phyloP scores from a whole-genome alignment of 2,329 filamentous ascomycete genomes.

The Colletotrichum salicis region DNA sequence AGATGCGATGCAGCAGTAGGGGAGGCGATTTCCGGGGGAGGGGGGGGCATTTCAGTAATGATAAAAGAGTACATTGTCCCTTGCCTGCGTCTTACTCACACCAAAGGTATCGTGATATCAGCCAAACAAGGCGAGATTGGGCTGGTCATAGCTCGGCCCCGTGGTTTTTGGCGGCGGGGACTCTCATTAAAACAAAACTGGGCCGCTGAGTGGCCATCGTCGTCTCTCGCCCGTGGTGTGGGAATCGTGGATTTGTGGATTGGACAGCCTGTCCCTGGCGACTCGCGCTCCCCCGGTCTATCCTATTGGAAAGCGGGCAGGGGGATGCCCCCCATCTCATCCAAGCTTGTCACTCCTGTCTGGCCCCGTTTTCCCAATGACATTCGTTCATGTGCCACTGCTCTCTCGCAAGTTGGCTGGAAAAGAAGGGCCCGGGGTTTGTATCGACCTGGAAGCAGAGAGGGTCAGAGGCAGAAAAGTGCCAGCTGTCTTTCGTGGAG shows the following conservation, averaged over 20 bases:
- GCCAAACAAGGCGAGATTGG: constrained; percentile 14
- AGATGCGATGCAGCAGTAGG: constrained; percentile 28
- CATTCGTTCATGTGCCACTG: neutral
- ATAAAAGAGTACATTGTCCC: neutral
- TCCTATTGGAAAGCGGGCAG: constrained; percentile 23
- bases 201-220: constrained; percentile 15
- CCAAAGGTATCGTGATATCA: neutral
- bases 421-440: neutral
- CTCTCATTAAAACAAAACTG: constrained; percentile 32
- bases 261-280: constrained; percentile 26
- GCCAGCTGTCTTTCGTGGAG: constrained; percentile 25
- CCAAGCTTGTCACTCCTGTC: neutral
- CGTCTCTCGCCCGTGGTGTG: neutral
- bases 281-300: constrained; percentile 2
- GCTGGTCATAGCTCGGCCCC: constrained; percentile 21
- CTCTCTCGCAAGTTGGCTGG: neutral
- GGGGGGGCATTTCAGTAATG: neutral
- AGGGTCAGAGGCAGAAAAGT: neutral
- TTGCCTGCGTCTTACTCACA: too few species aligned
- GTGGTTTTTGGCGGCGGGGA: constrained; percentile 10
- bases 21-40: constrained; percentile 15
- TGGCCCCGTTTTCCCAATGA: neutral
- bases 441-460: too few species aligned
- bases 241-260: neutral
- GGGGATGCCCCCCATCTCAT: neutral